phyloP scores from a whole-genome alignment of 1,139 yeast species.

The Diutina sp. region DNA sequence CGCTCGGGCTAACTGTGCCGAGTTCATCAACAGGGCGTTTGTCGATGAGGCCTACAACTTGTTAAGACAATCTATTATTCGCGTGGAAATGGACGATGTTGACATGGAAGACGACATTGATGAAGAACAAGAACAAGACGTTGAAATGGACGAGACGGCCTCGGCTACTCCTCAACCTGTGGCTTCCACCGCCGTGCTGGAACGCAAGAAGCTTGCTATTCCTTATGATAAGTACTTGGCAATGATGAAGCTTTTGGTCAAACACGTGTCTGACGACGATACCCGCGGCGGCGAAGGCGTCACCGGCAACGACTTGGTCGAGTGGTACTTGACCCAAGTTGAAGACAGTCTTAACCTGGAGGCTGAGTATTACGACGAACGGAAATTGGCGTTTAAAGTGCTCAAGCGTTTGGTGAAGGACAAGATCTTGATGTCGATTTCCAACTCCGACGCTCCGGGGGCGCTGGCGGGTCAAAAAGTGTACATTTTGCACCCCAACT shows the following conservation, averaged over 20 bases:
- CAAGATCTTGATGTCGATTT: slow-evolving; percentile 70
- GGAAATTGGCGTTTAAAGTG: slow-evolving; percentile 66
- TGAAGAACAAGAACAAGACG: slow-evolving; percentile 12
- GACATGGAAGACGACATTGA: slow-evolving; percentile 61
- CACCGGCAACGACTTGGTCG: slow-evolving; percentile 55
- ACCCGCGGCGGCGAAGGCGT: slow-evolving; percentile 49
- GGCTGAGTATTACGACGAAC: slow-evolving; percentile 58
- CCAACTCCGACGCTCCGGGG: slow-evolving; percentile 34
- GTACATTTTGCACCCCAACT: slow-evolving; percentile 84
- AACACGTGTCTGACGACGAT: slow-evolving; percentile 51
- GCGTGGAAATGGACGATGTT: slow-evolving; percentile 91
- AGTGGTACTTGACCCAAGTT: slow-evolving; percentile 69
- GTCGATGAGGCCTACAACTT: slow-evolving; percentile 92
- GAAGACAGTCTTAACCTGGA: slow-evolving; percentile 65
- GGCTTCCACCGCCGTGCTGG: slow-evolving; percentile 4
- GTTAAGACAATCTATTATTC: slow-evolving; percentile 79
- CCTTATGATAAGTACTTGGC: slow-evolving; percentile 79
- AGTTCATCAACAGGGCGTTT: slow-evolving; percentile 72
- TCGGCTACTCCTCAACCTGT: slow-evolving; percentile 7
- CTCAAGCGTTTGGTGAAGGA: slow-evolving; percentile 77
- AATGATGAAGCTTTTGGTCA: slow-evolving; percentile 72
- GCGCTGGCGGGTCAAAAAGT: slow-evolving; percentile 17
- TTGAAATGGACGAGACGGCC: slow-evolving; percentile 6
- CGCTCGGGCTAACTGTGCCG: slow-evolving; percentile 94
- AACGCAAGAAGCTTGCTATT: slow-evolving; percentile 28